Percentiles rank a stretch among this genome's conserved stretches.
Conservation (phyloP, 495 filamentous ascomycete genomes). For the Rhypophila decipiens region DNA sequence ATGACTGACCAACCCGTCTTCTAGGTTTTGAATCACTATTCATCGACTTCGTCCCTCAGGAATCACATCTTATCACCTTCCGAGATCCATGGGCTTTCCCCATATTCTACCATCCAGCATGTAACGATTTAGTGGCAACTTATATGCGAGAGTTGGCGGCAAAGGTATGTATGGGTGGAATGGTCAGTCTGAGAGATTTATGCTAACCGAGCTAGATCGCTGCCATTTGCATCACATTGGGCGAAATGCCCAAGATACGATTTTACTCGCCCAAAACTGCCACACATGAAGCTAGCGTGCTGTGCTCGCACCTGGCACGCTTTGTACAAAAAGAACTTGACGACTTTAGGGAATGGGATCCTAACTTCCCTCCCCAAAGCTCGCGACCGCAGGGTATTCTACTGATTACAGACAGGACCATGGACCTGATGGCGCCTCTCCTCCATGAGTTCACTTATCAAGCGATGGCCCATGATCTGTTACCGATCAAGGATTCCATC, state of each 20-base stretch:
- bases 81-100: conserved; percentile 93
- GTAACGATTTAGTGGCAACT: conserved; percentile 70
- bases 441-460: conserved; percentile 98
- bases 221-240: conserved; percentile 73
- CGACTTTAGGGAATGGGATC: conserved; percentile 71
- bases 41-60: conserved; percentile 81
- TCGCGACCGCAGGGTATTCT: conserved; percentile 76
- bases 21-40: conserved; percentile 60
- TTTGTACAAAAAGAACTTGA: conserved; percentile 90
- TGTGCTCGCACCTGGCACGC: conserved; percentile 82
- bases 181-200: background rate
- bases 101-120: conserved; percentile 81
- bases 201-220: conserved; percentile 58
- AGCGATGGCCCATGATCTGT: conserved; percentile 90
- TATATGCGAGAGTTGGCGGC: conserved; percentile 80
- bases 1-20: conserved; percentile 1
- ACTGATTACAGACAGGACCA: conserved; percentile 81
- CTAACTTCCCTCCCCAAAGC: conserved; percentile 76
- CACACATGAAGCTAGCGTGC: conserved; percentile 77
- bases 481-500: conserved; percentile 80
- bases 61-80: conserved; percentile 87
- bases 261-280: conserved; percentile 74
- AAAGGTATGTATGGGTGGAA: conserved; percentile 56
- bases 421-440: conserved; percentile 82
- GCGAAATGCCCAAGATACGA: conserved; percentile 84